Base-by-base conservation (phyloP, 1,284 basidiomycete species). In the Irpex rosettiformis region DNA sequence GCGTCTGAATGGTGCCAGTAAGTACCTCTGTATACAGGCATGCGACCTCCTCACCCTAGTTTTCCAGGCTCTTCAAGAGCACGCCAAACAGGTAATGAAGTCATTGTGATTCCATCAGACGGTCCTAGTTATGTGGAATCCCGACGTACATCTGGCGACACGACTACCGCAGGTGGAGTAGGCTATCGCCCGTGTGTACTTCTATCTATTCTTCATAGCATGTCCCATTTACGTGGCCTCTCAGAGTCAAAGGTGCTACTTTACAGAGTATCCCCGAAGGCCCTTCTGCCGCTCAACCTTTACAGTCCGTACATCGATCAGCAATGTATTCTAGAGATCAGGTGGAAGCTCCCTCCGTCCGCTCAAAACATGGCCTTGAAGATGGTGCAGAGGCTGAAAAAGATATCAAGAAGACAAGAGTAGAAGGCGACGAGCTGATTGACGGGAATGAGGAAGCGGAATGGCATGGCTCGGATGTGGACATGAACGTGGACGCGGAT, bases 391-490 rank as follows among this genome's bases (percentile, higher is more conserved):
- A 64, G 37, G 54, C 55, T 18, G 72, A 73, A 37, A 68, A 72
- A 61, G 66, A 73, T 28, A 52, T 62, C 7, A 86, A 85, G 70
- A 83, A 81, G 68, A 75, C 77, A 57, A 79, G 80, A 60, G 70
- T 80, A 22, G 79, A 81, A 54, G 75, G 71, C 30, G 48, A 45
- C 24, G 57, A 54, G 18, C 43, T 59, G n/a, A 40, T 40, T n/a
- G 49, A 59, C 55, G 57, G 52, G 30, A 58, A 58, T 33, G 55
- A 52, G 27, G 55, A 52, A 21, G 42, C 43, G 6, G 62, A 63
- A 21, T 43, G 30, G 13, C 61, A 60, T 21, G 58, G 58, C 10
- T 61, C 57, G 7, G 58, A 57, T 27, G 61, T 67, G 21, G 64
- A 64, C 11, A 70, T 69, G 67, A 65, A 69, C 1, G 64, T 70